Evolutionary conservation across 1,284 basidiomycete genomes (phyloP).

Genomic region (Ustilago hordei): DNA sequence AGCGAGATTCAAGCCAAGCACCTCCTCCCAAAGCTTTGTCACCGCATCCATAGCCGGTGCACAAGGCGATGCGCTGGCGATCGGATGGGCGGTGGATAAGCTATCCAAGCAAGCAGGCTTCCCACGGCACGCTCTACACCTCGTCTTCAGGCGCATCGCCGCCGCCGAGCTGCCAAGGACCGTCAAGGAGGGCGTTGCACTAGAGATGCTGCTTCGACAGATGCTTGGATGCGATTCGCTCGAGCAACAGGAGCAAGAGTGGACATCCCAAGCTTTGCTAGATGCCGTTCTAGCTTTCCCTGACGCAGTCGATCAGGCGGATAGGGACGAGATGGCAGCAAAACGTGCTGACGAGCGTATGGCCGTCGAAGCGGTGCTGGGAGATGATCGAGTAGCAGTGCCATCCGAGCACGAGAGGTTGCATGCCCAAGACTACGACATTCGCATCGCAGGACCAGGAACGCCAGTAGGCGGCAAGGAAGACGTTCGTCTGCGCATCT

Average conservation of each 20-base stretch:
- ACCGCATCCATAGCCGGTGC: conserved; percentile 72
- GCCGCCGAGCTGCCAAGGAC: conserved; percentile 19
- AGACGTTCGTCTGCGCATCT: conserved; percentile 77
- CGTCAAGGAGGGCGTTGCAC: conserved; percentile 41
- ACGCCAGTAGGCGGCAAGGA: conserved; percentile 63
- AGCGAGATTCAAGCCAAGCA: conserved; percentile 70
- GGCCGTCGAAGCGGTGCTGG: conserved; percentile 74
- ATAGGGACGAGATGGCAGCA: conserved; percentile 66
- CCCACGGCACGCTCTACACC: conserved; percentile 79
- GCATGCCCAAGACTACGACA: conserved; percentile 68
- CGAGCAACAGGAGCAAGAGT: conserved; percentile 15
- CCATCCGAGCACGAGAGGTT: conserved; percentile 54
- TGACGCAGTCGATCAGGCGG: conserved; percentile 14
- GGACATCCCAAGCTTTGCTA: conserved; percentile 32
- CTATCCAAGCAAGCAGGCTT: conserved; percentile 86
- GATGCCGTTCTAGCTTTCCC: conserved; percentile 23
- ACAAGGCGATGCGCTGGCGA: conserved; percentile 75
- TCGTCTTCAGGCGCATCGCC: conserved; percentile 70
- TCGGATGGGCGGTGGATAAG: conserved; percentile 84
- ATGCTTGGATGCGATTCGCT: conserved; percentile 37
- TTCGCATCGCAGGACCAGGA: conserved; percentile 57
- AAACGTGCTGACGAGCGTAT: conserved; percentile 78
- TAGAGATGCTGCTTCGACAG: conserved; percentile 53
- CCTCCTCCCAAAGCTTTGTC: conserved; percentile 78
- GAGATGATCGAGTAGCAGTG: conserved; percentile 59